Base-by-base conservation (phyloP, 2,329 filamentous ascomycete genomes). In the Phymatotrichopsis omnivora region DNA sequence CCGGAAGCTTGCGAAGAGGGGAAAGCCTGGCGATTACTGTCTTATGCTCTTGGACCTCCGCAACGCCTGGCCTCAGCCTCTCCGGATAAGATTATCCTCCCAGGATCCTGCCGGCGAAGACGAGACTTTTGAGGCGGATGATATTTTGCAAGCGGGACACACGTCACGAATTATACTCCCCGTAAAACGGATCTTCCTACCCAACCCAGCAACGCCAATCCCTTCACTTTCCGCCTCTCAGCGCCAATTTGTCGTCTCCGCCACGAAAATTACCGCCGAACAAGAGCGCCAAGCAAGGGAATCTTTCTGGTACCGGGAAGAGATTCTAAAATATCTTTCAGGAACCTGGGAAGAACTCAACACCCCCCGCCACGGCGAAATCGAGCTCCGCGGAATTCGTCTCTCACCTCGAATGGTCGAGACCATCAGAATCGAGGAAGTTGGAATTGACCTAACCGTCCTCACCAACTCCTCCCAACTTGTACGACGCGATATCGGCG, bases 211-310 rank as follows among this genome's bases (percentile, higher is more conserved):
- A 59, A 78, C 79, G 2, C 70, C 80, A 1, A 83, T 95, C 29
- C 87, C 86, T 1, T 80, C 78, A 1, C 69, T 94, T 7, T 86
- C 89, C 55, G 81, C 82, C 1, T 78, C 80, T 0, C 81, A 85
- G 60, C 75, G 86, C n/a, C 87, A 95, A 60, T 95, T 93, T 58
- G 84, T 95, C 23, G 84, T 94, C 32, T 91, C 82, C 63, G 75
- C 79, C 12, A 79, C 76, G 60, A 83, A 83, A 57, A 76, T 87
- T 45, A 80, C 82, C 0, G 82, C 85, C 0, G 85, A 91, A 53
- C 75, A 74, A 32, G 87, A 95, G 64, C 75, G 82, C 25, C 74
- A 78, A 10, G 81, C 73, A 49, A 73, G 87, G 40, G 85, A 94
- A 64, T 77, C 80, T 0, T 95, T 95, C 62, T 95, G 87, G 87